Evolutionary conservation across 2,329 filamentous ascomycete genomes (phyloP).

Genomic region (Nothopassalora personata): DNA sequence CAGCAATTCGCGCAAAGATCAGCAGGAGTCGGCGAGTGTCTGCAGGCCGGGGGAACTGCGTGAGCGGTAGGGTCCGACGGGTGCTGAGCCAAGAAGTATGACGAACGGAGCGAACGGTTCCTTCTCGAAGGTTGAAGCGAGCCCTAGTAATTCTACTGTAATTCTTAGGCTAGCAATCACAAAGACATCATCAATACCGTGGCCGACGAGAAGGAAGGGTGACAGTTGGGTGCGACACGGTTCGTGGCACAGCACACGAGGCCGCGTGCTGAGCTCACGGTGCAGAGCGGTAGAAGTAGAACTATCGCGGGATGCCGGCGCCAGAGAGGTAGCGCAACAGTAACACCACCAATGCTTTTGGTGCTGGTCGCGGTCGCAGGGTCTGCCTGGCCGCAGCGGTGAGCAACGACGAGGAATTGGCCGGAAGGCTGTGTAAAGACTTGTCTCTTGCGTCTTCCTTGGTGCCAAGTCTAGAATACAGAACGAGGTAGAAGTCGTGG

Average conservation of each 20-base stretch:
- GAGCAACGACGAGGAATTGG: neutral
- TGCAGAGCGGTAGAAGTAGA: neutral
- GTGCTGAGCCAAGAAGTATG: neutral
- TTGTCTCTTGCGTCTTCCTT: neutral
- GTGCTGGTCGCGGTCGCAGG: neutral
- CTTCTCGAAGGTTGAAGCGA: neutral
- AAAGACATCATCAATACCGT: neutral
- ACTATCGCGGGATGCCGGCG: neutral
- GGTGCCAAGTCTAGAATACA: neutral
- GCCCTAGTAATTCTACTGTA: neutral
- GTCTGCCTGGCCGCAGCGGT: neutral
- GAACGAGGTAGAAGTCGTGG: neutral
- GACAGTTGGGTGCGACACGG: neutral
- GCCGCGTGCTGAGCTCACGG: neutral
- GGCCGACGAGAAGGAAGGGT: no score
- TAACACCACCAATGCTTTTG: neutral
- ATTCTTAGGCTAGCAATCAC: neutral
- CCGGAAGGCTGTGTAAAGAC: neutral
- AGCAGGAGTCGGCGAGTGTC: neutral
- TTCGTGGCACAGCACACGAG: neutral
- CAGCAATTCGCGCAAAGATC: conserved; percentile 1
- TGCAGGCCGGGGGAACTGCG: neutral
- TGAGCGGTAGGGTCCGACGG: neutral
- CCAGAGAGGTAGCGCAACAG: neutral
- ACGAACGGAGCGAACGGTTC: neutral